A percentile compares a stretch with the other conserved stretches of the same genome.
Evolutionary conservation across 331 rosid genomes (phyloP).

Genomic region (Quercus tomentella): DNA sequence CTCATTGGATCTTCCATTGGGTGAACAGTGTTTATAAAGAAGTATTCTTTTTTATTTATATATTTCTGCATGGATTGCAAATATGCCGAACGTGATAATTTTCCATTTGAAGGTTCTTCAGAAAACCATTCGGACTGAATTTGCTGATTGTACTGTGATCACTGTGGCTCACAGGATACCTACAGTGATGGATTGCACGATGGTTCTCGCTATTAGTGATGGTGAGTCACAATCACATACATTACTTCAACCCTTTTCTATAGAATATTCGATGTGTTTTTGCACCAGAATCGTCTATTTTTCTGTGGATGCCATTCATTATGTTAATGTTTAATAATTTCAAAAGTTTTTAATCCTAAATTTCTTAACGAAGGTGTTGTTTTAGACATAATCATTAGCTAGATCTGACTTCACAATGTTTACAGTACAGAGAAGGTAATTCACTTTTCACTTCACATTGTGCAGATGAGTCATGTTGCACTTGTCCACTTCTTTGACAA

Average conservation of each 20-base stretch:
- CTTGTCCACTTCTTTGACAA: too few species aligned
- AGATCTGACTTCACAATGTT: too few species aligned
- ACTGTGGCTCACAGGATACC: conserved; percentile 88
- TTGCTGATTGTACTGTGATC: conserved; percentile 68
- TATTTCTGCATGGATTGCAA: not conserved
- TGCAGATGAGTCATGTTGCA: too few species aligned
- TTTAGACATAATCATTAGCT: not conserved
- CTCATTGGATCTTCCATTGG: not conserved
- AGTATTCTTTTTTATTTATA: not conserved
- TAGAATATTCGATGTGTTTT: not conserved
- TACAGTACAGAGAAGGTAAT: too few species aligned
- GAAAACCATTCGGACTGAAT: conserved; percentile 65
- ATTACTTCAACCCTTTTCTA: not conserved
- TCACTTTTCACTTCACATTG: too few species aligned
- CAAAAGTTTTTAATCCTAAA: not conserved
- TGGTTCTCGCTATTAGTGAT: conserved; percentile 46
- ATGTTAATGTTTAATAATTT: not conserved
- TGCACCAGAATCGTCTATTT: not conserved
- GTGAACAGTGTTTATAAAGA: not conserved
- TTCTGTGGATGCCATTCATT: too few species aligned
- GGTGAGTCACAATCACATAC: conserved; percentile 37
- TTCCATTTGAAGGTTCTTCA: conserved; percentile 43
- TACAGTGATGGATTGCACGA: conserved; percentile 66
- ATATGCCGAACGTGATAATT: not conserved
- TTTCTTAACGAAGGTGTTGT: not conserved